Conservation (phyloP, 1,139 yeast species). For the Yamadazyma spencermartinsiae region DNA sequence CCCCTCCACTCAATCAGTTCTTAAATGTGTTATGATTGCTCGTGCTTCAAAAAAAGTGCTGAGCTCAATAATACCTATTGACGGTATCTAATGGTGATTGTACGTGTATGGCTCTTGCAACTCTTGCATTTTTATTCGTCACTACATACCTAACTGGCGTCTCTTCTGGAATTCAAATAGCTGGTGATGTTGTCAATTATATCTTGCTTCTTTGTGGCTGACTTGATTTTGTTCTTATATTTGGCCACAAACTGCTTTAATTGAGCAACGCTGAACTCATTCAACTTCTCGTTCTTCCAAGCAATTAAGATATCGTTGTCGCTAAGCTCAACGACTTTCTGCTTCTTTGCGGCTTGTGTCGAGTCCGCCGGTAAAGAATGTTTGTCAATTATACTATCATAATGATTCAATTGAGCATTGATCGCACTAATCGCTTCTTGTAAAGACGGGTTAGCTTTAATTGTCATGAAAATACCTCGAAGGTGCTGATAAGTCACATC, state of each 20-base stretch:
- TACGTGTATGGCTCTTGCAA: too few species aligned
- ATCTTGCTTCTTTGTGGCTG: conserved; percentile 42
- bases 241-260: conserved; percentile 35
- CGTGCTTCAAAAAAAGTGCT: too few species aligned
- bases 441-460: neutral
- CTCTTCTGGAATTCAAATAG: conserved; percentile 11
- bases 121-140: too few species aligned
- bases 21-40: too few species aligned
- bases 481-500: conserved; percentile 11
- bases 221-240: conserved; percentile 32
- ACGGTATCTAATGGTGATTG: too few species aligned
- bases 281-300: conserved; percentile 39
- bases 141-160: neutral
- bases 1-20: too few species aligned
- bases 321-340: conserved; percentile 23
- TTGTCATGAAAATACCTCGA: neutral
- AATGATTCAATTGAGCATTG: conserved; percentile 17
- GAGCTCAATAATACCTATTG: too few species aligned
- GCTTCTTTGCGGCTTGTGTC: conserved; percentile 23
- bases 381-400: conserved; percentile 1
- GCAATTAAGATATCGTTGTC: conserved; percentile 39
- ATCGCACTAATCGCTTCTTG: conserved; percentile 17
- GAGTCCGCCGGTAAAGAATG: neutral
- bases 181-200: conserved; percentile 38
- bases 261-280: conserved; percentile 40